These are phyloP conservation scores for Lentinula aciculospora DNA, from an alignment of 768 basidiomycete species.

Conservation along the genomic window DNA sequence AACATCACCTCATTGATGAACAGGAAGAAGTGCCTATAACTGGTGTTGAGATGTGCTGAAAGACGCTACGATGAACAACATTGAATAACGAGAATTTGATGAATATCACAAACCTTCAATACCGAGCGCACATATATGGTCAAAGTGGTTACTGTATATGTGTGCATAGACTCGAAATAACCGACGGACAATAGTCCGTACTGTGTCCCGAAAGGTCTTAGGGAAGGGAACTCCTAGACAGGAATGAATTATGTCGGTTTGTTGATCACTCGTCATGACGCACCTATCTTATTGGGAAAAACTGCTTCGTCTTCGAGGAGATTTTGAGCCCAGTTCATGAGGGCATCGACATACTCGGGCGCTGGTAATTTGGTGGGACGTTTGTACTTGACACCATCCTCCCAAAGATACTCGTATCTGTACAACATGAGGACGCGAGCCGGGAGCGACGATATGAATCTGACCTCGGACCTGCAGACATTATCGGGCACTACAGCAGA, in stretches of 20 bases:
- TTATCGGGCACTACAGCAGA: constrained; percentile 73
- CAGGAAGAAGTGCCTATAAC: constrained; percentile 96
- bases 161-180: constrained; percentile 98
- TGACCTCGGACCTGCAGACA: constrained; percentile 92
- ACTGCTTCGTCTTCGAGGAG: constrained; percentile 87
- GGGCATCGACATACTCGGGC: constrained; percentile 92
- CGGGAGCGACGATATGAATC: constrained; percentile 14
- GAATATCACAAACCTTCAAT: constrained; percentile 74
- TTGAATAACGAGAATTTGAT: not conserved
- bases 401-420: constrained; percentile 95
- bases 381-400: constrained; percentile 83
- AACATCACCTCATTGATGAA: constrained; percentile 86
- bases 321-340: constrained; percentile 98
- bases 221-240: constrained; percentile 82
- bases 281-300: constrained; percentile 95
- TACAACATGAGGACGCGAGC: not conserved
- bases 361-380: constrained; percentile 91
- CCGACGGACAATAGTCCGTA: constrained; percentile 87
- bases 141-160: constrained; percentile 98
- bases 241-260: not conserved
- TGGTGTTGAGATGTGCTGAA: constrained; percentile 94
- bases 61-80: not conserved
- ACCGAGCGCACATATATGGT: constrained; percentile 95
- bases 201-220: constrained; percentile 81
- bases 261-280: constrained; percentile 8